Evolutionary conservation across 345 rosid species (phyloP).

Genomic region (Zanthoxylum bungeanum): DNA sequence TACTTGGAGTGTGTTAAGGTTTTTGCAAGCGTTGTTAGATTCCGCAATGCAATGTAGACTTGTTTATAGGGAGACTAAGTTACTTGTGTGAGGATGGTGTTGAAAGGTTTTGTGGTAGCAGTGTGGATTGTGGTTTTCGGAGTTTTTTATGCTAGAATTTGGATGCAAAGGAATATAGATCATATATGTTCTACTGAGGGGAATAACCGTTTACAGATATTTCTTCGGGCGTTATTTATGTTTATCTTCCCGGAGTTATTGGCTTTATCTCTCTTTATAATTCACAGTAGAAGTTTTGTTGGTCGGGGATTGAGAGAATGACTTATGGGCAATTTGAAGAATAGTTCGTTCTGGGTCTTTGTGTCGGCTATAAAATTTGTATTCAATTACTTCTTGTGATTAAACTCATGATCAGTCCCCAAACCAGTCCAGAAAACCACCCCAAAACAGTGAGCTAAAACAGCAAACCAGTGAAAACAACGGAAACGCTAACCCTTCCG

Average conservation of each 20-base stretch:
- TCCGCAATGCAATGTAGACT: too few species aligned
- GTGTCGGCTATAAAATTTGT: slow-evolving; percentile 74
- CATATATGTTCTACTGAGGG: slow-evolving; percentile 38
- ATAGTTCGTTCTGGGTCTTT: slow-evolving; percentile 70
- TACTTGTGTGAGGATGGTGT: slow-evolving; percentile 70
- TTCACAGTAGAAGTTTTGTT: slow-evolving; percentile 68
- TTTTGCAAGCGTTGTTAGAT: too few species aligned
- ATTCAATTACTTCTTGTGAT: too few species aligned
- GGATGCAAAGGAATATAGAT: too few species aligned
- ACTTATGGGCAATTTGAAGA: slow-evolving; percentile 68
- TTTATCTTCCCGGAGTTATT: slow-evolving; percentile 75
- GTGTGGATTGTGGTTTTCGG: too few species aligned
- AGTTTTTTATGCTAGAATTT: too few species aligned
- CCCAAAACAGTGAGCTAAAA: too few species aligned
- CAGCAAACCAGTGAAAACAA: too few species aligned
- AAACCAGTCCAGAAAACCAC: too few species aligned
- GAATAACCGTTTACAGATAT: slow-evolving; percentile 39
- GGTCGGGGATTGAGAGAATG: slow-evolving; percentile 91
- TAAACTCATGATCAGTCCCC: too few species aligned
- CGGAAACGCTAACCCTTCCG: too few species aligned
- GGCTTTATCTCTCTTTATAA: slow-evolving; percentile 57
- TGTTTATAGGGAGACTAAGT: slow-evolving; percentile 75
- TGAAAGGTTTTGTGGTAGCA: slow-evolving; percentile 63
- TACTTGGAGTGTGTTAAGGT: too few species aligned
- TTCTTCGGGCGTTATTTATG: slow-evolving; percentile 59